phyloP scores from a whole-genome alignment of 2,329 filamentous ascomycete species.

The Pseudovirgaria hyperparasitica region DNA sequence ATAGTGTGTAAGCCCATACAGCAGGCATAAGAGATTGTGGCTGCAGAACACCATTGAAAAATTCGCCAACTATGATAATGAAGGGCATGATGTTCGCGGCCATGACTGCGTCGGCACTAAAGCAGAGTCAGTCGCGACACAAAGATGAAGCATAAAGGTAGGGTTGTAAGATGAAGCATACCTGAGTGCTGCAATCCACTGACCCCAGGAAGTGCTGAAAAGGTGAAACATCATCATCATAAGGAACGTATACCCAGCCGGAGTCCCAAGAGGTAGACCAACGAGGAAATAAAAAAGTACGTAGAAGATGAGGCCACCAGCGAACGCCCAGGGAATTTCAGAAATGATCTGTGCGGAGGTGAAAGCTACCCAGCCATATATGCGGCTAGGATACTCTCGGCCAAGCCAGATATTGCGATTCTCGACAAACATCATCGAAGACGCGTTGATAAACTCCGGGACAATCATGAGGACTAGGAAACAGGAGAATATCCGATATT shows the following conservation, averaged over 20 bases:
- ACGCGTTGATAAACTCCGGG: too few species aligned
- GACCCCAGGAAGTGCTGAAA: conserved; percentile 52
- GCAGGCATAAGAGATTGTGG: too few species aligned
- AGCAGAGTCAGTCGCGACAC: conserved; percentile 22
- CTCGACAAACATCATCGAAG: too few species aligned
- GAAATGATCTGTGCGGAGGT: conserved; percentile 51
- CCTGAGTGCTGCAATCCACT: conserved; percentile 52
- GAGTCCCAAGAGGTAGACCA: conserved; percentile 48
- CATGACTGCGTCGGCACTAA: conserved; percentile 53
- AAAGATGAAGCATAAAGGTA: conserved; percentile 2
- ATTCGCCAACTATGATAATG: conserved; percentile 23
- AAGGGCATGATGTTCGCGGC: conserved; percentile 54
- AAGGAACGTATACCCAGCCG: conserved; percentile 50
- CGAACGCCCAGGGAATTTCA: conserved; percentile 57
- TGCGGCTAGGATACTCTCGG: conserved; percentile 69
- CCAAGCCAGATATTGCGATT: too few species aligned
- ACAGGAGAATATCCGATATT: conserved; percentile 79
- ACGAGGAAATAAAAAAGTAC: too few species aligned
- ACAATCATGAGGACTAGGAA: too few species aligned
- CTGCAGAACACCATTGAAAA: conserved; percentile 1
- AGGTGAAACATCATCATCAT: conserved; percentile 54
- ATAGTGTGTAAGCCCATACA: too few species aligned
- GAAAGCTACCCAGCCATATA: conserved; percentile 66
- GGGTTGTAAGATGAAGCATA: conserved; percentile 29
- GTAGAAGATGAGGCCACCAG: conserved; percentile 56